These are phyloP conservation scores for Xylaria telfairii DNA, from an alignment of 495 filamentous ascomycete genomes.

Conservation along the genomic window DNA sequence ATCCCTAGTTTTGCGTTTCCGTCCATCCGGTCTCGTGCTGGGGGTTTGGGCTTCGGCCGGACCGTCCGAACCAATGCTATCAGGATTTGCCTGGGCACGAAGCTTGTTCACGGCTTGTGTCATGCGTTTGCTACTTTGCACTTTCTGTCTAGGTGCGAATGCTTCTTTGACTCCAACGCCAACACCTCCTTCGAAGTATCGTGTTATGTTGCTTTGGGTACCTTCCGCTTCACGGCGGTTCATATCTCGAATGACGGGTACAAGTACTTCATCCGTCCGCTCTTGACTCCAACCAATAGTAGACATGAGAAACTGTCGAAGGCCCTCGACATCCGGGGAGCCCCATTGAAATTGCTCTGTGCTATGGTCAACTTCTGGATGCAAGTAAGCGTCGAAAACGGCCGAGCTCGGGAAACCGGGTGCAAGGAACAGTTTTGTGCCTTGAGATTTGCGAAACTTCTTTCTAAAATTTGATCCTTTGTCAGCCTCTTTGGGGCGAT, in stretches of 20 bases:
- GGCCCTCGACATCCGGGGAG: conserved; percentile 85
- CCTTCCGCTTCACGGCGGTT: conserved; percentile 84
- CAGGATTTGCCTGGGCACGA: conserved; percentile 43
- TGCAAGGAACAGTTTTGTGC: conserved; percentile 83
- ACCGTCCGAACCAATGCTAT: conserved; percentile 20
- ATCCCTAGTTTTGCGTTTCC: conserved; percentile 33
- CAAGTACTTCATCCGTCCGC: conserved; percentile 89
- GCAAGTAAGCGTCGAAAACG: conserved; percentile 80
- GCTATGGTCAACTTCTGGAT: conserved; percentile 82
- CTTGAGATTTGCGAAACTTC: conserved; percentile 77
- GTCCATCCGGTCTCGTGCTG: conserved; percentile 18
- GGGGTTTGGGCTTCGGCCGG: conserved; percentile 30
- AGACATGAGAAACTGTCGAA: conserved; percentile 87
- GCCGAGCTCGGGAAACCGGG: conserved; percentile 74
- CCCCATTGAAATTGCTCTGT: conserved; percentile 90
- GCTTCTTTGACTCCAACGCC: conserved; percentile 59
- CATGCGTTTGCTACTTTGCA: conserved; percentile 78
- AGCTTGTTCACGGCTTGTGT: conserved; percentile 78
- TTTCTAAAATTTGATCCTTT: conserved; percentile 68
- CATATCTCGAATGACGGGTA: conserved; percentile 94
- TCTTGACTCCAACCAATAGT: conserved; percentile 93
- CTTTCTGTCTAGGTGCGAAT: conserved; percentile 78
- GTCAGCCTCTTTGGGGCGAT: conserved; percentile 59
- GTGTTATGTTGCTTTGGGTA: conserved; percentile 95
- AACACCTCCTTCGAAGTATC: conserved; percentile 67